Conservation (phyloP, 2,329 filamentous ascomycete genomes). For the Ceratocystis huliohia region DNA sequence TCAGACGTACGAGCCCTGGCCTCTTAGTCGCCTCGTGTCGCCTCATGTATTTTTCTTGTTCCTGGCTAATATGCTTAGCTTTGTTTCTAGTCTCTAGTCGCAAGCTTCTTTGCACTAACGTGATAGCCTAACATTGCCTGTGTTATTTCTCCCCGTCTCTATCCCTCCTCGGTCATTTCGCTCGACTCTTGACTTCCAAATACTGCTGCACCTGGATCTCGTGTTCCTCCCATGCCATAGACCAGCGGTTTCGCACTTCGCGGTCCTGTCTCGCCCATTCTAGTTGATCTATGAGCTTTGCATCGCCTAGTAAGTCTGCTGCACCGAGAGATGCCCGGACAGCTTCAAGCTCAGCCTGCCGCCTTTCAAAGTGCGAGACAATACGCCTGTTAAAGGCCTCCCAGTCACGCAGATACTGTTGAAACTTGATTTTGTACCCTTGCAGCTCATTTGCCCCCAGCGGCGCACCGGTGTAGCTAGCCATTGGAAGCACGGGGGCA, state of each 20-base stretch:
- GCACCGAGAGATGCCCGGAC: conserved; percentile 36
- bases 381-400: conserved; percentile 35
- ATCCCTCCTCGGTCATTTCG: background rate
- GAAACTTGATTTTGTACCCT: conserved; percentile 13
- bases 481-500: conserved; percentile 33
- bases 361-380: conserved; percentile 43
- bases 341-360: conserved; percentile 34
- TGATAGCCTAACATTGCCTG: background rate
- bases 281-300: conserved; percentile 38
- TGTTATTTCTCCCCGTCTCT: background rate
- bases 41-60: background rate
- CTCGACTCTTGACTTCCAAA: conserved; percentile 31
- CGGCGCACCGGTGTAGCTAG: conserved; percentile 1
- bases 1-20: background rate
- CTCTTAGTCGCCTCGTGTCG: too few species aligned
- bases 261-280: conserved; percentile 52
- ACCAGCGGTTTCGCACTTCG: conserved; percentile 48
- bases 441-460: background rate
- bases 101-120: background rate
- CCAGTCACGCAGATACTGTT: conserved; percentile 25
- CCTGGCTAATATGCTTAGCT: background rate
- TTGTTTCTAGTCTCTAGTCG: background rate
- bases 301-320: conserved; percentile 32
- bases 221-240: conserved; percentile 46
- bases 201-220: conserved; percentile 46